These are phyloP conservation scores for Hypsizygus marmoreus DNA, from an alignment of 768 basidiomycete genomes.

Conservation along the genomic window DNA sequence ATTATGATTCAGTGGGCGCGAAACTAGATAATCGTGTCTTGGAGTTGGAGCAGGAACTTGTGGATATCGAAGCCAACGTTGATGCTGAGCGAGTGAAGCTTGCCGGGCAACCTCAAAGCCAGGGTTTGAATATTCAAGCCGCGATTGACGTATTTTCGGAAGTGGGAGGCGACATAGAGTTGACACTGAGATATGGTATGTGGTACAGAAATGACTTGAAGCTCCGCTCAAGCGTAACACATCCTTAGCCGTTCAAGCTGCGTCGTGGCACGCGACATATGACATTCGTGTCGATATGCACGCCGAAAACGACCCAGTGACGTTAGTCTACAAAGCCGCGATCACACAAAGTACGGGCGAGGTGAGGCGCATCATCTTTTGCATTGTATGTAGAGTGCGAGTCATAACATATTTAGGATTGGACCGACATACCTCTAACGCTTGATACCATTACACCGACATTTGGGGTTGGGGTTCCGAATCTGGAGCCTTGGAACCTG, in stretches of 20 bases:
- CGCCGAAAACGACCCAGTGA: slow-evolving; percentile 31
- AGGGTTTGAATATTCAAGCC: no score
- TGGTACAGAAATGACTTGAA: no score
- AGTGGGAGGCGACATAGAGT: no score
- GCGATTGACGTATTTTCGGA: no score
- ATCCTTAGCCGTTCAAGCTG: slow-evolving; percentile 11
- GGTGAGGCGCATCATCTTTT: slow-evolving; percentile 19
- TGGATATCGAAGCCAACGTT: no score
- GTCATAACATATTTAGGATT: slow-evolving; percentile 28
- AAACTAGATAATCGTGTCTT: no score
- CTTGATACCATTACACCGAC: slow-evolving; percentile 47
- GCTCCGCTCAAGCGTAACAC: no score
- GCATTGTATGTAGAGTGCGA: neutral
- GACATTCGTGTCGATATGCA: slow-evolving; percentile 42
- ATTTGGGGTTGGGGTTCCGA: slow-evolving; percentile 38
- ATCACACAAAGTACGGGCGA: slow-evolving; percentile 45
- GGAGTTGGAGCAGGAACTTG: no score
- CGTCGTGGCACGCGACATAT: slow-evolving; percentile 36
- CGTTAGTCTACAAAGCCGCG: slow-evolving; percentile 39
- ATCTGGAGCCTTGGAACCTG: slow-evolving; percentile 39
- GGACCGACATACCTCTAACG: slow-evolving; percentile 41
- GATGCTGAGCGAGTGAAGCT: no score
- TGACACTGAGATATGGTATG: no score
- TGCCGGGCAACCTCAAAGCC: no score
- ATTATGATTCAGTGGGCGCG: no score